Percentiles rank a stretch among this genome's conserved stretches.
These are phyloP conservation scores for Blastobotrys serpentis DNA, from an alignment of 1,139 yeast genomes.

Conservation along the genomic window DNA sequence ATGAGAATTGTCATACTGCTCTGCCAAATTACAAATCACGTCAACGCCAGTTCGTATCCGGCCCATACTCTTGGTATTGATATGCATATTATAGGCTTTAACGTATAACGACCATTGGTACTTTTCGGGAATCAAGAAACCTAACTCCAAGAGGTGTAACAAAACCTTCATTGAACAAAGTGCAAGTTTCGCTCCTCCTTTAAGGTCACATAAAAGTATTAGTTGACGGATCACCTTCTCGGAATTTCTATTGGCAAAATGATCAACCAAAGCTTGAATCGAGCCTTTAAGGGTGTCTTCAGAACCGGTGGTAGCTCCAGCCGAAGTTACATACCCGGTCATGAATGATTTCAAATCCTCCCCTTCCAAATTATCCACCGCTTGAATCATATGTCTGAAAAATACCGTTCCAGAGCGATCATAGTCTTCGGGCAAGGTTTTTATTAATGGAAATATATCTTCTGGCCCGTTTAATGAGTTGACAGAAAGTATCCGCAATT, in stretches of 20 bases:
- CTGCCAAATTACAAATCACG: conserved; percentile 25
- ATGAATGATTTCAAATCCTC: conserved; percentile 45
- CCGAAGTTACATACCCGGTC: conserved; percentile 56
- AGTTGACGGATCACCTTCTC: conserved; percentile 8
- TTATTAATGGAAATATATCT: neutral
- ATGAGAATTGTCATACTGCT: conserved; percentile 19
- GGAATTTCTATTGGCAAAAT: conserved; percentile 27
- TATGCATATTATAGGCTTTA: conserved; percentile 27
- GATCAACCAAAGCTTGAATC: conserved; percentile 44
- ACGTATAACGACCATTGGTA: conserved; percentile 20
- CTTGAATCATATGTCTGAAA: conserved; percentile 19
- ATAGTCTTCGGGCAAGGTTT: conserved; percentile 14
- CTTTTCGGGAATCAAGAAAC: conserved; percentile 16
- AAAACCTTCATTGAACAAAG: conserved; percentile 20
- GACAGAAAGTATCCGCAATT: conserved; percentile 35
- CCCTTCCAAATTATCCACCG: conserved; percentile 23
- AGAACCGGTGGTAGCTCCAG: conserved; percentile 58
- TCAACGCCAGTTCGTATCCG: conserved; percentile 22
- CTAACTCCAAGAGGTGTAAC: conserved; percentile 23
- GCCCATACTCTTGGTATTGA: conserved; percentile 24
- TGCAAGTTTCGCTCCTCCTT: conserved; percentile 16
- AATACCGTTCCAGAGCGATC: conserved; percentile 18
- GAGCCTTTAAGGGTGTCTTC: conserved; percentile 49
- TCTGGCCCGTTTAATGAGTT: conserved; percentile 1
- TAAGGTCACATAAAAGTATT: conserved; percentile 20